Base-by-base conservation (phyloP, 148 eudicot species). In the Rhododendron henanense region DNA sequence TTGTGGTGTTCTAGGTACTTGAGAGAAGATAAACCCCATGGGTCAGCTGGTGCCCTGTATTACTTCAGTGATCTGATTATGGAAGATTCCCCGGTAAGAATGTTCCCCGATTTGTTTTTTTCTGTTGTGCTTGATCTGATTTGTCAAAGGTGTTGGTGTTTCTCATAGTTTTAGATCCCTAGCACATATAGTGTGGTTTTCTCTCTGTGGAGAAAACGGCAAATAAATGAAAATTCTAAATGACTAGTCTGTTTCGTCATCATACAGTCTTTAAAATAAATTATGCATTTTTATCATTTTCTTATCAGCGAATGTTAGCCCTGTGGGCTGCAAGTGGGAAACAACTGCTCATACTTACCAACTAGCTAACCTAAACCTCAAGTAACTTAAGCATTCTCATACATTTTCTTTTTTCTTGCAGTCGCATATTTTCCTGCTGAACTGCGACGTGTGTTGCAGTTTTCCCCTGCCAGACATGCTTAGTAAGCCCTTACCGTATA, bases 1-100 rank as follows among this genome's bases (percentile, higher is more conserved):
- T 79, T 78, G 35, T 86, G 86, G 25, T 82, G 35, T 16, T 87
- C 69, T 84, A 96, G 99, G 90, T 96, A 96, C 89, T 88, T 96
- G 93, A 95, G 90, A 87, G 99, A 96, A 92, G 99, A 96, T 81
- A 96, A 92, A 57, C 98, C 98, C 71, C 99, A 92, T 90, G 99
- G 99, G 69, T 96, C 99, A 51, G 99, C 97, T 88, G 99, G 99
- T 83, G 94, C 96, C 51, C 90, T 96, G 10, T 94, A 94, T 85
- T 90, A 93, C 91, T 96, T 94, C 90, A 93, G 94, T 85, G 97
- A 96, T 90, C 83, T 89, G 87, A 94, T 96, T 88, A 93, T 95
- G 98, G 99, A 96, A 89, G 99, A 96, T 78, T 86, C 84, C 41
- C 98, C 98, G 85, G 99, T 95, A 85, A 74, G 91, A 59, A 75